A percentile compares a stretch with the other conserved stretches of the same genome.
Evolutionary conservation across 768 basidiomycete species (phyloP).

Genomic region (Trichaptum fuscoviolaceum): DNA sequence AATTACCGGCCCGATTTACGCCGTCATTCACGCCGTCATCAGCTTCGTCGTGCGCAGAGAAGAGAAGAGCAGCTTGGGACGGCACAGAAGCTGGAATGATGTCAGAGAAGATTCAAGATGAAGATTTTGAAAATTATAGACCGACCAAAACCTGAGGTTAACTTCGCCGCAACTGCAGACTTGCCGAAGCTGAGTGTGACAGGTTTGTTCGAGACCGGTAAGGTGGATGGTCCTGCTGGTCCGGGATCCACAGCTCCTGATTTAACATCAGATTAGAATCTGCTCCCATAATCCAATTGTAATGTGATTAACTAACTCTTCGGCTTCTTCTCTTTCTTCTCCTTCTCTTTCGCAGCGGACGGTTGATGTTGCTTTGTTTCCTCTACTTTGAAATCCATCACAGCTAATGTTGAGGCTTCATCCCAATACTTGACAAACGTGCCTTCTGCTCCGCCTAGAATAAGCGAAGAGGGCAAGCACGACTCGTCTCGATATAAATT

Average conservation of each 20-base stretch:
- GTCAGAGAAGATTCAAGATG: not conserved
- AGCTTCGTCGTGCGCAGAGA: constrained; percentile 56
- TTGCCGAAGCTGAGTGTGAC: constrained; percentile 67
- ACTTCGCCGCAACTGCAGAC: constrained; percentile 1
- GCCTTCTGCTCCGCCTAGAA: constrained; percentile 67
- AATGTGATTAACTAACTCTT: constrained; percentile 36
- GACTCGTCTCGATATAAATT: constrained; percentile 73
- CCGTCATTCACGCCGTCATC: constrained; percentile 36
- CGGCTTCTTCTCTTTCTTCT: constrained; percentile 47
- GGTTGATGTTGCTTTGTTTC: constrained; percentile 34
- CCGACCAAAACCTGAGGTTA: constrained; percentile 1
- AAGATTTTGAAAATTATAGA: not conserved
- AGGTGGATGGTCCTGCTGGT: constrained; percentile 52
- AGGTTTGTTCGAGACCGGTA: constrained; percentile 76
- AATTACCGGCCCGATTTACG: constrained; percentile 20
- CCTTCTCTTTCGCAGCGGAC: constrained; percentile 47
- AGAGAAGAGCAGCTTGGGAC: constrained; percentile 38
- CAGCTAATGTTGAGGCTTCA: constrained; percentile 69
- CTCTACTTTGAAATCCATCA: constrained; percentile 77
- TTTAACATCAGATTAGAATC: not conserved
- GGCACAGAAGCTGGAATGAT: constrained; percentile 6
- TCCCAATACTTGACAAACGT: constrained; percentile 91
- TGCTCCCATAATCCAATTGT: not conserved
- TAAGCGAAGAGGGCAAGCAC: constrained; percentile 59
- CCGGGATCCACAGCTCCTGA: constrained; percentile 3